These are phyloP conservation scores for Botryotinia globosa DNA, from an alignment of 2,329 filamentous ascomycete species.

Conservation along the genomic window DNA sequence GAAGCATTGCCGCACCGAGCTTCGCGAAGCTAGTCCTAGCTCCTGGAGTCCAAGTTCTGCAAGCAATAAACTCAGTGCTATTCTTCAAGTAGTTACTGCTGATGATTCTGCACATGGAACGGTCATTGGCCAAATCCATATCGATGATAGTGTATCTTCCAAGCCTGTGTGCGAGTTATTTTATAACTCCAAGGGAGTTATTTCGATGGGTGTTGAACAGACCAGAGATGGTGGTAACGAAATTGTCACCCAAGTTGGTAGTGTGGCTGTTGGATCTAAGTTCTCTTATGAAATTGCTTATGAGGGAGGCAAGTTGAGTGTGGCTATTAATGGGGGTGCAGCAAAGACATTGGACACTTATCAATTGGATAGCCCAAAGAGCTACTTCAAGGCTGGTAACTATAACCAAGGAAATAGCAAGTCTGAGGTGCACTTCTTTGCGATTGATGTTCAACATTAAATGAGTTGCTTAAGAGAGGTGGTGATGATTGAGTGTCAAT, in stretches of 20 bases:
- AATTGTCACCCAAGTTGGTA: constrained; percentile 37
- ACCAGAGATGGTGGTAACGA: constrained; percentile 38
- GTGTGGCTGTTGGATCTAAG: constrained; percentile 37
- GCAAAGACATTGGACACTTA: constrained; percentile 35
- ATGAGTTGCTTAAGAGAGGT: neutral
- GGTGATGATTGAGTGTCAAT: no score
- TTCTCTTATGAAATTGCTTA: constrained; percentile 44
- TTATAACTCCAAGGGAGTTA: constrained; percentile 38
- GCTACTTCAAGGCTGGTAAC: constrained; percentile 43
- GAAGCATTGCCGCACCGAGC: constrained; percentile 44
- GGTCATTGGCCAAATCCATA: constrained; percentile 43
- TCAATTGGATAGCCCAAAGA: constrained; percentile 35
- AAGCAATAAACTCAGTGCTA: constrained; percentile 39
- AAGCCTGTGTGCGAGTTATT: constrained; percentile 45
- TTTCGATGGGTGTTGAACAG: constrained; percentile 43
- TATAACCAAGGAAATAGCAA: constrained; percentile 39
- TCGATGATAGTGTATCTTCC: constrained; percentile 40
- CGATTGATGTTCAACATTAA: constrained; percentile 15
- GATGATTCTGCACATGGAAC: constrained; percentile 41
- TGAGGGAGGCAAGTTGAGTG: constrained; percentile 37
- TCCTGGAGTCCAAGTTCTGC: constrained; percentile 39
- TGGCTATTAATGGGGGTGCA: constrained; percentile 37
- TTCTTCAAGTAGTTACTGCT: constrained; percentile 36
- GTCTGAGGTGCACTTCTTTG: constrained; percentile 24
- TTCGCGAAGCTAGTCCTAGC: constrained; percentile 41